Conservation (phyloP, 2,329 filamentous ascomycete species). For the Plenodomus lindquistii region DNA sequence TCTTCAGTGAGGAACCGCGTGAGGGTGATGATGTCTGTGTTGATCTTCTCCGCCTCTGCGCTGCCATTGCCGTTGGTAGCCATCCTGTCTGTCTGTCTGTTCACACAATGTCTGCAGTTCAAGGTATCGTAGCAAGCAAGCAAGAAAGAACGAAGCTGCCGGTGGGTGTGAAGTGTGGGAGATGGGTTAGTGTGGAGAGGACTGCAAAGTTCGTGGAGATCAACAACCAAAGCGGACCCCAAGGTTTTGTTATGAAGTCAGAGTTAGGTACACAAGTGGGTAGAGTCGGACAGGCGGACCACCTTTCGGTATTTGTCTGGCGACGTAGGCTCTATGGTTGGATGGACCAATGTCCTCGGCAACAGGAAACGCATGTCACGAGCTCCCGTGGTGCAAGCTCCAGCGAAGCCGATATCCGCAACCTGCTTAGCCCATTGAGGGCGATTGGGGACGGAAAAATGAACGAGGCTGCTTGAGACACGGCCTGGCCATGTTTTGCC, state of each 20-base stretch:
- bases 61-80: constrained; percentile 50
- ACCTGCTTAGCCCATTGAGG: constrained; percentile 8
- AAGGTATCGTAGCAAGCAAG: background rate
- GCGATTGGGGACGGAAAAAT: constrained; percentile 5
- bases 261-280: constrained; percentile 39
- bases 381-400: constrained; percentile 29
- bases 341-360: constrained; percentile 38
- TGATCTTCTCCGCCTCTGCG: constrained; percentile 71
- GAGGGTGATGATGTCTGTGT: constrained; percentile 94
- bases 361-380: constrained; percentile 24
- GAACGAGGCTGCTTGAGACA: background rate
- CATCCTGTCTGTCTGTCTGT: constrained; percentile 32
- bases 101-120: background rate
- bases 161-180: background rate
- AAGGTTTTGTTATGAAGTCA: constrained; percentile 33
- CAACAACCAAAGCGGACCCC: constrained; percentile 17
- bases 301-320: constrained; percentile 39
- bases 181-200: background rate
- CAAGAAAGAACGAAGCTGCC: background rate
- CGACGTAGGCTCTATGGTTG: constrained; percentile 28
- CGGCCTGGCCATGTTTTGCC: constrained; percentile 4
- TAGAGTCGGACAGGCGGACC: constrained; percentile 45
- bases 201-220: background rate
- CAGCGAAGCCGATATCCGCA: constrained; percentile 5
- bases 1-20: constrained; percentile 96